Evolutionary conservation across 768 basidiomycete species (phyloP).

Genomic region (Tylopilus plumbeoviolaceoides): DNA sequence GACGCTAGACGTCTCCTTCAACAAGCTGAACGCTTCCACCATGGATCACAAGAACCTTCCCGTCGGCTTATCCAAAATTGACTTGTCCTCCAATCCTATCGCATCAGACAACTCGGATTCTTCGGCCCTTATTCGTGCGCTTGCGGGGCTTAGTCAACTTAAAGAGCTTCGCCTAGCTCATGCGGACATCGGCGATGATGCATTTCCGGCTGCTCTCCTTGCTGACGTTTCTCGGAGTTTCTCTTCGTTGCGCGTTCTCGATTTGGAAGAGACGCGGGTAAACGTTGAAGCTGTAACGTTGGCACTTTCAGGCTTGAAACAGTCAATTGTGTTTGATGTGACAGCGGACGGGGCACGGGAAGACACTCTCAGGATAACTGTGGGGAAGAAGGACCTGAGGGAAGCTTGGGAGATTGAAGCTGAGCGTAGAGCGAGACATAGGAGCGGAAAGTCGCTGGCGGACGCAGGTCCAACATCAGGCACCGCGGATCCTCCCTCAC

Average conservation of each 20-base stretch:
- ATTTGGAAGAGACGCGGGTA: constrained; percentile 63
- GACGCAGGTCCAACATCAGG: constrained; percentile 7
- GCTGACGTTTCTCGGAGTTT: constrained; percentile 35
- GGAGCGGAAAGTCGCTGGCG: constrained; percentile 32
- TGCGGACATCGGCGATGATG: constrained; percentile 57
- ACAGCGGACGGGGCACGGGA: constrained; percentile 50
- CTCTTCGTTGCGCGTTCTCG: constrained; percentile 50
- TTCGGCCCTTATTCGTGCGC: constrained; percentile 38
- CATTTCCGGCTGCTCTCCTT: constrained; percentile 40
- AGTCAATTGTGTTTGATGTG: constrained; percentile 51
- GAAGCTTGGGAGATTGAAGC: constrained; percentile 80
- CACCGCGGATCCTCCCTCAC: not conserved
- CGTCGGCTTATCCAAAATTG: constrained; percentile 47
- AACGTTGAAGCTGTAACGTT: constrained; percentile 42
- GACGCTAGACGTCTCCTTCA: constrained; percentile 63
- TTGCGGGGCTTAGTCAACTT: constrained; percentile 47
- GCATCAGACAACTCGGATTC: constrained; percentile 32
- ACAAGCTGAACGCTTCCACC: constrained; percentile 51
- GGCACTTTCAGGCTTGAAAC: constrained; percentile 45
- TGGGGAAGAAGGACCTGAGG: constrained; percentile 68
- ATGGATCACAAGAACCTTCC: constrained; percentile 58
- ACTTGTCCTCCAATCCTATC: constrained; percentile 68
- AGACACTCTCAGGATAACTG: constrained; percentile 51
- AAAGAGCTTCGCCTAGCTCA: constrained; percentile 55
- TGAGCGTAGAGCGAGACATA: constrained; percentile 49